phyloP scores from a whole-genome alignment of 2,329 filamentous ascomycete genomes.

The Diaporthe batatas region DNA sequence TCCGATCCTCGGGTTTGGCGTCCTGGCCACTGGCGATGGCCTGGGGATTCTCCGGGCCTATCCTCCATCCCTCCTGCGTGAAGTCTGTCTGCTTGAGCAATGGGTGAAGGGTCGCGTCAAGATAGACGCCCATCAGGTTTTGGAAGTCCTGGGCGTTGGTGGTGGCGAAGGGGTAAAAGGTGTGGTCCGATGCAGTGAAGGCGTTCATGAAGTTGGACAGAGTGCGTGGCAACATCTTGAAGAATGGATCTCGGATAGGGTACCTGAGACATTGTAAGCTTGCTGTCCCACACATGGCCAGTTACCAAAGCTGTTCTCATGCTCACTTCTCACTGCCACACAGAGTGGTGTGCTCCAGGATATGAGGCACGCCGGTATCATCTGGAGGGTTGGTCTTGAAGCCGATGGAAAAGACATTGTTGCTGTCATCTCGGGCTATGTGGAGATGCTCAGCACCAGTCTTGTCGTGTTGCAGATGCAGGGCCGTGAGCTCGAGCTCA shows the following conservation, averaged over 20 bases:
- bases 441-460: constrained; percentile 97
- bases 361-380: constrained; percentile 95
- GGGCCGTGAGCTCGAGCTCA: constrained; percentile 90
- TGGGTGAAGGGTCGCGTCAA: constrained; percentile 93
- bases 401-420: constrained; percentile 99
- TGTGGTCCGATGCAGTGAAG: constrained; percentile 96
- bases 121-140: constrained; percentile 95
- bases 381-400: constrained; percentile 99
- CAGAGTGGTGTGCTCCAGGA: constrained; percentile 95
- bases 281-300: not conserved
- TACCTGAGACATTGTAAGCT: constrained; percentile 70
- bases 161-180: constrained; percentile 97
- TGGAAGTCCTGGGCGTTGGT: constrained; percentile 96
- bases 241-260: constrained; percentile 98
- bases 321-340: constrained; percentile 92
- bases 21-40: constrained; percentile 62
- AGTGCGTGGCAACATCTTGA: constrained; percentile 98
- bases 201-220: constrained; percentile 99
- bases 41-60: constrained; percentile 90
- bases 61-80: constrained; percentile 95
- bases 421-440: constrained; percentile 93
- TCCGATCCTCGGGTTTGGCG: constrained; percentile 69
- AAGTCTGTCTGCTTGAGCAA: constrained; percentile 93
- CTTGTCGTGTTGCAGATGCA: constrained; percentile 93
- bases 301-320: not conserved